Evolutionary conservation across 805 yeast genomes (phyloP).

Genomic region (Yarrowia keelungensis): DNA sequence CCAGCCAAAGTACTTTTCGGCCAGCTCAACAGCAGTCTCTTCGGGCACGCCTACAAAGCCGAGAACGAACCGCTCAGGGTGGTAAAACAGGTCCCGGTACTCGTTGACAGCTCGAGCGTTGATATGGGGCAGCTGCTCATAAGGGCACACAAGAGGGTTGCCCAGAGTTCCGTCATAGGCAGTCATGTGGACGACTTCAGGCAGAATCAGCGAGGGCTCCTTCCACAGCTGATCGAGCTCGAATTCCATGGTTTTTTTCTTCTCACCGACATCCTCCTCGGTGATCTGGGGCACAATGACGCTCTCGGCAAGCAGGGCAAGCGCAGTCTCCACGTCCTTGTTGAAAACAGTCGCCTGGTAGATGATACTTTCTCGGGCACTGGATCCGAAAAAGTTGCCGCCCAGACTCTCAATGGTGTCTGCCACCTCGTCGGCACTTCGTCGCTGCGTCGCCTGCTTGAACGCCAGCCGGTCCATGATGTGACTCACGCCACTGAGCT

Average conservation of each 20-base stretch:
- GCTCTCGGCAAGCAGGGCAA: constrained; percentile 76
- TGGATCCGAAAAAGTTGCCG: constrained; percentile 92
- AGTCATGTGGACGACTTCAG: constrained; percentile 86
- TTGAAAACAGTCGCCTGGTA: constrained; percentile 96
- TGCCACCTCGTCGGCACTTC: constrained; percentile 70
- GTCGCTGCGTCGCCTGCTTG: constrained; percentile 48
- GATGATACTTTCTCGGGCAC: constrained; percentile 88
- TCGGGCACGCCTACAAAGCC: constrained; percentile 88
- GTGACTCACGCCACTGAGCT: constrained; percentile 78
- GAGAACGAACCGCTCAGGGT: constrained; percentile 81
- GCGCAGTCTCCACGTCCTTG: constrained; percentile 79
- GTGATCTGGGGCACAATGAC: constrained; percentile 72
- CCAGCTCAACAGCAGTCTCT: constrained; percentile 68
- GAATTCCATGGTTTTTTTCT: constrained; percentile 73
- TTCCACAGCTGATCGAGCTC: constrained; percentile 83
- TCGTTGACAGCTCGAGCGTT: constrained; percentile 59
- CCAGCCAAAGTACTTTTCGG: constrained; percentile 68
- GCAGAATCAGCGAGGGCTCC: constrained; percentile 83
- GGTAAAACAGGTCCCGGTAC: constrained; percentile 71
- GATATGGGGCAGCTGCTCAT: constrained; percentile 65
- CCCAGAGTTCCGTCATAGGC: constrained; percentile 86
- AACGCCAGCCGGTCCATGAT: constrained; percentile 84
- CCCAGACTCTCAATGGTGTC: constrained; percentile 80
- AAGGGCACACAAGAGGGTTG: constrained; percentile 82
- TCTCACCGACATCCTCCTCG: constrained; percentile 74